Evolutionary conservation across 2,329 filamentous ascomycete species (phyloP).

Genomic region (Fusarium albosuccineum): DNA sequence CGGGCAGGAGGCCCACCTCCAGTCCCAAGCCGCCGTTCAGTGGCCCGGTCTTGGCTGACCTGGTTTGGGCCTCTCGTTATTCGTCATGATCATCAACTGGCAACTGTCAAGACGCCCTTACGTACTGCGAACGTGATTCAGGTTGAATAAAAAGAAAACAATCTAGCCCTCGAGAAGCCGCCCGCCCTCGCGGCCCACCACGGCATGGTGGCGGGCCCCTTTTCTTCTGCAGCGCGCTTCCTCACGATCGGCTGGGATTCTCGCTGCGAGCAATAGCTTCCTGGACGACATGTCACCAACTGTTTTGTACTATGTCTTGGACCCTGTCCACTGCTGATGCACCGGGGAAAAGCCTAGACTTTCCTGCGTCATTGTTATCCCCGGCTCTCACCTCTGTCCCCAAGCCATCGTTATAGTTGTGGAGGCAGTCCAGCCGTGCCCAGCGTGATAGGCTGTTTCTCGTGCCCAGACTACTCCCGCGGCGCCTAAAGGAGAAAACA

Average conservation of each 20-base stretch:
- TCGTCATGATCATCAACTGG: not conserved
- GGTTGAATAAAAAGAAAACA: conserved; percentile 8
- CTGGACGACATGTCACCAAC: not conserved
- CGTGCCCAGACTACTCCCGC: no score
- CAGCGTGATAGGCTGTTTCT: not conserved
- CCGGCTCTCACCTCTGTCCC: not conserved
- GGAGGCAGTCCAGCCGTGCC: not conserved
- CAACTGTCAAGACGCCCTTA: not conserved
- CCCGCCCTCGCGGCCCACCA: not conserved
- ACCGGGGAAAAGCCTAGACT: conserved; percentile 1
- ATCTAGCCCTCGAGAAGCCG: not conserved
- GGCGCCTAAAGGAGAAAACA: no score
- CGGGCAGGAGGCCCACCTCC: conserved; percentile 14
- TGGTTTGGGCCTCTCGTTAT: not conserved
- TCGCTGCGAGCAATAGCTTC: conserved; percentile 8
- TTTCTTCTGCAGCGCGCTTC: conserved; percentile 5
- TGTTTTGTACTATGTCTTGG: not conserved
- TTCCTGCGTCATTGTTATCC: not conserved
- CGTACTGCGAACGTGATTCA: not conserved
- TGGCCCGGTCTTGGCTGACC: not conserved
- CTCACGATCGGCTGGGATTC: not conserved
- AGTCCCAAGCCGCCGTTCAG: not conserved
- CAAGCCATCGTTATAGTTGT: not conserved
- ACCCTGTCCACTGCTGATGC: not conserved
- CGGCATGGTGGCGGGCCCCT: conserved; percentile 5